phyloP scores from a whole-genome alignment of 2,329 filamentous ascomycete genomes.

The Fusarium dlaminii region DNA sequence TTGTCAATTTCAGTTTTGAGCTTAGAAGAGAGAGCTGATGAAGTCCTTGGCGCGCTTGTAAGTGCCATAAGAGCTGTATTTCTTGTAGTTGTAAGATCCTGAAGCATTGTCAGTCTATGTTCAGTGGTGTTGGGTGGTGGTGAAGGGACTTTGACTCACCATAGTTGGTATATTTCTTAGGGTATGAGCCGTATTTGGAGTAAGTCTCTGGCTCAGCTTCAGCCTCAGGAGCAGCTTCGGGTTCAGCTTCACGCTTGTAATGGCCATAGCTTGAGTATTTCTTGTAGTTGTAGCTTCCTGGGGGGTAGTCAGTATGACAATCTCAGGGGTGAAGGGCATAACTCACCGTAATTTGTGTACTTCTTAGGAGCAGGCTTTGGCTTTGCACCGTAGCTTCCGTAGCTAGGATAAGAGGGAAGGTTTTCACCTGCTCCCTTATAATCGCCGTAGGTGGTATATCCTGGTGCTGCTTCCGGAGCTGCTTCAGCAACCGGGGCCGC shows the following conservation, averaged over 20 bases:
- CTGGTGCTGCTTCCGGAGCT: constrained; percentile 1
- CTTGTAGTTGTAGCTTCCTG: constrained; percentile 24
- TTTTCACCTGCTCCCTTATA: neutral
- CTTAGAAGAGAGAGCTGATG: constrained; percentile 25
- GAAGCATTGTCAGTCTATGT: neutral
- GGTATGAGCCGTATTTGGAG: neutral
- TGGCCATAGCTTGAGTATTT: too few relatives aligned
- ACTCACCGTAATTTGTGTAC: constrained; percentile 11
- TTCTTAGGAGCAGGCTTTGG: constrained; percentile 9
- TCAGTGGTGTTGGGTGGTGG: neutral
- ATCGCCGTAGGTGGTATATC: neutral
- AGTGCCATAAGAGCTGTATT: constrained; percentile 22
- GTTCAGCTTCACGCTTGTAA: too few relatives aligned
- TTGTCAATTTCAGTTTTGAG: neutral
- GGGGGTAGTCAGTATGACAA: neutral
- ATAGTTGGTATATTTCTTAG: neutral
- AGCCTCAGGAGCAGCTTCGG: too few relatives aligned
- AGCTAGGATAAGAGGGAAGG: neutral
- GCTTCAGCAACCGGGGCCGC: constrained; percentile 38
- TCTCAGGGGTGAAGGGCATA: fast-evolving
- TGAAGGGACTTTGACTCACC: neutral
- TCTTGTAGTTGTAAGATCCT: constrained; percentile 24
- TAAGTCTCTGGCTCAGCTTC: neutral
- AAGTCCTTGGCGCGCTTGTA: constrained; percentile 27
- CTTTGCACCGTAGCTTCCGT: neutral